A percentile compares a stretch with the other conserved stretches of the same genome.
phyloP scores from a whole-genome alignment of 129 eudicot species.

The Pulicaria dysenterica region DNA sequence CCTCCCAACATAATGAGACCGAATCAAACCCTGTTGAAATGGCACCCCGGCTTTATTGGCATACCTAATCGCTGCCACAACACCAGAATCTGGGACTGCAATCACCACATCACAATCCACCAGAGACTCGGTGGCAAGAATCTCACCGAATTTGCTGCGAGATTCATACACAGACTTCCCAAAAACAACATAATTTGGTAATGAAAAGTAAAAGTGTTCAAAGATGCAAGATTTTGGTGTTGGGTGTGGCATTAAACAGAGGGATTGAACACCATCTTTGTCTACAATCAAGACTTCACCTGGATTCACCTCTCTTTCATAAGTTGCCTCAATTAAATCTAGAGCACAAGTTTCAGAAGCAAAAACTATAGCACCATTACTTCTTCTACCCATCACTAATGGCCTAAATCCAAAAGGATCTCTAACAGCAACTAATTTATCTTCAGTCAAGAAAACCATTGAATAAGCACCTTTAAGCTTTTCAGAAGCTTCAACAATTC shows the following conservation, averaged over 20 bases:
- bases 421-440: constrained; percentile 82
- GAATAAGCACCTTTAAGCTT: constrained; percentile 86
- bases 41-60: constrained; percentile 88
- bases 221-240: constrained; percentile 79
- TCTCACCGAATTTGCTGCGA: constrained; percentile 67
- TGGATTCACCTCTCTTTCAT: constrained; percentile 81
- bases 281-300: constrained; percentile 87
- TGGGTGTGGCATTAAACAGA: constrained; percentile 69
- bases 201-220: constrained; percentile 83
- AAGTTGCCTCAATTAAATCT: constrained; percentile 80
- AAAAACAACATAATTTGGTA: constrained; percentile 79
- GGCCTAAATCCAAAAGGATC: constrained; percentile 94
- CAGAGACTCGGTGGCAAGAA: constrained; percentile 66
- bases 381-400: constrained; percentile 84
- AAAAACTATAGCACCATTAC: constrained; percentile 82
- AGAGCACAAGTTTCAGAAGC: constrained; percentile 95
- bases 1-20: constrained; percentile 88
- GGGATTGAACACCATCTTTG: constrained; percentile 64
- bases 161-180: constrained; percentile 88
- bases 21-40: constrained; percentile 80
- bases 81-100: constrained; percentile 96
- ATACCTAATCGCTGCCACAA: constrained; percentile 89
- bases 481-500: constrained; percentile 92
- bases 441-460: constrained; percentile 86
- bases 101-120: constrained; percentile 96